phyloP scores from a whole-genome alignment of 495 filamentous ascomycete species.

The Evernia prunastri region DNA sequence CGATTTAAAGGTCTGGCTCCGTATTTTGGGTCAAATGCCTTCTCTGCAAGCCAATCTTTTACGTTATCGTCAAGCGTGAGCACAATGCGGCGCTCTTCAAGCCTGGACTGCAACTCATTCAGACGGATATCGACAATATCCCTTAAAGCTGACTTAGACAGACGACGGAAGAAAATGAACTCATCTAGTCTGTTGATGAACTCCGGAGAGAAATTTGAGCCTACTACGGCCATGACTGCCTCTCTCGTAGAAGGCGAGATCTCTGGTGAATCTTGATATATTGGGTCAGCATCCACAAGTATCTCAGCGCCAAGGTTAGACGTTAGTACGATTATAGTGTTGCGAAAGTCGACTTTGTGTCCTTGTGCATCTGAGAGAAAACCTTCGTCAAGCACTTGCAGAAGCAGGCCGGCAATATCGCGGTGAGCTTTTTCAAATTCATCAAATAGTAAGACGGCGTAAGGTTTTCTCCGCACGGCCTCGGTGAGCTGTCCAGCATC shows the following conservation, averaged over 20 bases:
- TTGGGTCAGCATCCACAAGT: constrained; percentile 40
- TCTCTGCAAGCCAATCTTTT: constrained; percentile 77
- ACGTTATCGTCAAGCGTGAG: constrained; percentile 64
- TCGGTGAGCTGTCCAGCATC: constrained; percentile 96
- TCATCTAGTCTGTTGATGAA: constrained; percentile 96
- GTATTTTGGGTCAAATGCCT: constrained; percentile 84
- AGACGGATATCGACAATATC: constrained; percentile 93
- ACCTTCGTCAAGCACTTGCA: constrained; percentile 94
- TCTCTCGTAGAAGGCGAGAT: constrained; percentile 63
- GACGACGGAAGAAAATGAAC: constrained; percentile 89
- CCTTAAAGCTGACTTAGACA: constrained; percentile 68
- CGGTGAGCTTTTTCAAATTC: constrained; percentile 97
- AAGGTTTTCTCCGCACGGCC: constrained; percentile 89
- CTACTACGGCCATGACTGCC: constrained; percentile 85
- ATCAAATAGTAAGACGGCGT: constrained; percentile 90
- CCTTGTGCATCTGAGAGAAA: constrained; percentile 94
- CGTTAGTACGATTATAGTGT: constrained; percentile 92
- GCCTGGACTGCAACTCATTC: constrained; percentile 72
- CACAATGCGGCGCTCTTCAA: constrained; percentile 78
- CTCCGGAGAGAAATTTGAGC: constrained; percentile 72
- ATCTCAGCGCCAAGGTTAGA: constrained; percentile 70
- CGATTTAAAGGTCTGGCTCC: constrained; percentile 92
- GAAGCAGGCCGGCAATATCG: constrained; percentile 87
- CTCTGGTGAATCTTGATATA: constrained; percentile 43
- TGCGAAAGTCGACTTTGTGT: constrained; percentile 92